Percentiles rank a stretch among this genome's conserved stretches.
Conservation (phyloP, 352 stramenopile species). For the Thalassiosira mediterranea region DNA sequence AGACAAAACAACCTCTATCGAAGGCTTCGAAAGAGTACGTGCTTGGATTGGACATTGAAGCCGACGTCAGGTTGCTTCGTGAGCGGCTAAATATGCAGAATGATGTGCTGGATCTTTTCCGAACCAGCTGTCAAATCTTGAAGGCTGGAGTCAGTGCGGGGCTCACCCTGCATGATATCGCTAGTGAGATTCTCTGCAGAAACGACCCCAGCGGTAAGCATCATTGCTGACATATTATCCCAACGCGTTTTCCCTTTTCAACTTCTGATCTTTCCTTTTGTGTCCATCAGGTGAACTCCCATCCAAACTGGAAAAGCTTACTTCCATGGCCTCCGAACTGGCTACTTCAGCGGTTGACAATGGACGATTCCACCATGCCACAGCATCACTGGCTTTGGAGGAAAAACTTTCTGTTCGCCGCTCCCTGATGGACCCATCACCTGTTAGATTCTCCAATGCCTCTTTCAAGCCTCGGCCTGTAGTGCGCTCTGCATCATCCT, state of each 20-base stretch:
- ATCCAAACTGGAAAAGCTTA: slow-evolving; percentile 75
- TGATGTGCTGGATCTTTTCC: slow-evolving; percentile 83
- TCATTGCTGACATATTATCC: neutral
- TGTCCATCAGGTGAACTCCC: slow-evolving; percentile 59
- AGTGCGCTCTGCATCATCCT: slow-evolving; percentile 41
- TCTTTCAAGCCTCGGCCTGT: slow-evolving; percentile 37
- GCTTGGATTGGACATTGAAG: slow-evolving; percentile 79
- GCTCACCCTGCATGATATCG: slow-evolving; percentile 86
- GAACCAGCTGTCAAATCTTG: slow-evolving; percentile 80
- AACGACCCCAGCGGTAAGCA: slow-evolving; percentile 50
- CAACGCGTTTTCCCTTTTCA: slow-evolving; percentile 7
- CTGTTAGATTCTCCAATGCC: slow-evolving; percentile 5
- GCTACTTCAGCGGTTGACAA: slow-evolving; percentile 73
- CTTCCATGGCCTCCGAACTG: slow-evolving; percentile 75
- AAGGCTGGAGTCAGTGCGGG: slow-evolving; percentile 81
- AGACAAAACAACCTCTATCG: slow-evolving; percentile 85
- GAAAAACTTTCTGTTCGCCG: slow-evolving; percentile 65
- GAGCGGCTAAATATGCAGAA: slow-evolving; percentile 81
- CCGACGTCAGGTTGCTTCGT: slow-evolving; percentile 74
- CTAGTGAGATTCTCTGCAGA: slow-evolving; percentile 56
- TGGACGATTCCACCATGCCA: slow-evolving; percentile 71
- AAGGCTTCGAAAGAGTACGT: slow-evolving; percentile 77
- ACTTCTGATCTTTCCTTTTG: neutral
- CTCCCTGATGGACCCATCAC: neutral
- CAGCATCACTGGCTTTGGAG: slow-evolving; percentile 70